These are phyloP conservation scores for Suhomyces sp. DNA, from an alignment of 805 yeast genomes.

Conservation along the genomic window DNA sequence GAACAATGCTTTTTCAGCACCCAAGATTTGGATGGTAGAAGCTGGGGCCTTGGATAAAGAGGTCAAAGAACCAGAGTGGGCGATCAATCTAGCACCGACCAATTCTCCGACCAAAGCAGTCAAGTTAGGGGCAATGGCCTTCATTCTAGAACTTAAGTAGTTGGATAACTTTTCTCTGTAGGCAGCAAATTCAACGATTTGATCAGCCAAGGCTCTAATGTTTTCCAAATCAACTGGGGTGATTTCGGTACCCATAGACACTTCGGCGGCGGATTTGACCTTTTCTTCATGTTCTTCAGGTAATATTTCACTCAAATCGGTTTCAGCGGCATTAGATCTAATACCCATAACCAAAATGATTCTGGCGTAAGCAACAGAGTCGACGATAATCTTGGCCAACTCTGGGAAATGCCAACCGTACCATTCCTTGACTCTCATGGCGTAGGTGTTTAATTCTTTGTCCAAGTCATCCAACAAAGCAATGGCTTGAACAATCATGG, in stretches of 20 bases:
- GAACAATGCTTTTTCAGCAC: conserved; percentile 98
- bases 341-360: conserved; percentile 91
- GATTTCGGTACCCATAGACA: conserved; percentile 99
- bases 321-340: conserved; percentile 85
- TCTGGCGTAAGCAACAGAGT: conserved; percentile 95
- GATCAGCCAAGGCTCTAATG: conserved; percentile 89
- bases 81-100: conserved; percentile 96
- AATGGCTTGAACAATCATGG: conserved; percentile 98
- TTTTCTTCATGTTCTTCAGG: conserved; percentile 49
- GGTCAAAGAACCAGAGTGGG: conserved; percentile 94
- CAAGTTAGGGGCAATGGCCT: conserved; percentile 97
- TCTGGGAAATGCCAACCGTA: conserved; percentile 99
- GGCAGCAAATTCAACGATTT: conserved; percentile 92
- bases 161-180: conserved; percentile 95
- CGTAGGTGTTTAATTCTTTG: conserved; percentile 96
- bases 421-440: conserved; percentile 99
- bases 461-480: conserved; percentile 95
- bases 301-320: conserved; percentile 64
- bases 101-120: conserved; percentile 96
- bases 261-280: conserved; percentile 95
- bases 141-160: conserved; percentile 92
- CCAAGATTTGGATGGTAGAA: conserved; percentile 95
- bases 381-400: conserved; percentile 94
- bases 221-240: conserved; percentile 86
- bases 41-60: conserved; percentile 98